Evolutionary conservation across 106 monocot species (phyloP), one percentile per base, ranked within the genome.

Genomic region (Acorus calamus): DNA sequence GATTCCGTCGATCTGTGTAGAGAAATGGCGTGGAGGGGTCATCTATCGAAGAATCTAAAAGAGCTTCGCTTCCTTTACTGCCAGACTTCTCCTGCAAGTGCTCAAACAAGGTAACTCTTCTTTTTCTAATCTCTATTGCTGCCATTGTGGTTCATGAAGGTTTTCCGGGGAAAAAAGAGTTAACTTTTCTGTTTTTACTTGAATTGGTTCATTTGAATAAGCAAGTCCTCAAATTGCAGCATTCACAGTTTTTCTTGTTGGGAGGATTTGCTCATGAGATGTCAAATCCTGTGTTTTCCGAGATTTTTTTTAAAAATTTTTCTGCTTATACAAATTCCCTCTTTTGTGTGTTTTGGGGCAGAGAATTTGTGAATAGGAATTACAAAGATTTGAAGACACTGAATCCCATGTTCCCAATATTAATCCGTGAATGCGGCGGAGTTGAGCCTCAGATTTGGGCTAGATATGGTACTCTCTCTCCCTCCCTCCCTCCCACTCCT

Each of bases 51-150:
- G 14, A 76, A 66, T 44, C 66, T 90, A 14, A 94, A 90, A 73
- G 94, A 94, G 74, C 79, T 94, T 56, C 86, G 90, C 11, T 82
- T 94, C 73, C 90, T 94, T n/a, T 87, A 56, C 76, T 94, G 94
- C 79, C 94, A 90, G 46, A 84, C 90, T 14, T 94, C 90, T 4
- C 84, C 86, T 3, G 82, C 70, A 8, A 94, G 94, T 73, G 63
- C 87, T 57, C 72, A 61, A 3, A 68, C 82, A 7, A 68, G 94
- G 94, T 94, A 66, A 63, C 44, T 28, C 0, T 28, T 8, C 14
- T 54, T 52, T 4, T 8, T 3, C 49, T 4, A 47, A 14, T 59
- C 14, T 45, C 57, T 44, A 7, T 44, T 51, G 44, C 7, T 48
- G 56, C 28, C 28, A 28, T 28, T 28, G 28, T 28, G 28, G 28